Percentiles rank a stretch among this genome's conserved stretches.
These are phyloP conservation scores for Cymbopogon citratus DNA, from an alignment of 176 grass and related monocot genomes.

Conservation along the genomic window DNA sequence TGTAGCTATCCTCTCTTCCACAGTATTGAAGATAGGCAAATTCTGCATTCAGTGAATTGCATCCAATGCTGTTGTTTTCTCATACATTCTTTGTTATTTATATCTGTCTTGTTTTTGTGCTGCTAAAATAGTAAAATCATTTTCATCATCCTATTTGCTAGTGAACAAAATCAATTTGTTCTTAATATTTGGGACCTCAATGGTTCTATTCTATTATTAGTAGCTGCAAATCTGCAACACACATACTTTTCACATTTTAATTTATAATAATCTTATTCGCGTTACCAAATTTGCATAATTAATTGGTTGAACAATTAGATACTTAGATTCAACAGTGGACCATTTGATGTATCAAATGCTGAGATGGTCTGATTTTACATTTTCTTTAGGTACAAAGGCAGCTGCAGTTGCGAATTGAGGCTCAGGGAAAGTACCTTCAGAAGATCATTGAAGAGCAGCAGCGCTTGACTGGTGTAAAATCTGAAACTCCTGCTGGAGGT, in stretches of 20 bases:
- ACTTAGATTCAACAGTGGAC: conserved; percentile 1
- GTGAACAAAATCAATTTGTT: neutral
- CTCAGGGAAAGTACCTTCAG: conserved; percentile 94
- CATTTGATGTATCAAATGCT: neutral
- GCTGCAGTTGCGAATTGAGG: conserved; percentile 90
- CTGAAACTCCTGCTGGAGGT: conserved; percentile 36
- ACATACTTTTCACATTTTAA: neutral
- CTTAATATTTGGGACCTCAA: neutral
- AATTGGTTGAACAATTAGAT: neutral
- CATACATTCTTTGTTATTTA: neutral
- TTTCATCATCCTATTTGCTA: neutral
- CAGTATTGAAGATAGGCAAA: neutral
- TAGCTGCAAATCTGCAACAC: neutral
- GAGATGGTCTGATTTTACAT: neutral
- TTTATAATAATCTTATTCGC: neutral
- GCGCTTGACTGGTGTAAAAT: conserved; percentile 38
- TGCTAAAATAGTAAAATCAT: neutral
- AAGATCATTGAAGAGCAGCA: conserved; percentile 99
- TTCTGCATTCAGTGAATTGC: neutral
- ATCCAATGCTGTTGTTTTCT: neutral
- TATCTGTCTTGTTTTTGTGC: neutral
- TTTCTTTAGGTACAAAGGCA: conserved; percentile 87
- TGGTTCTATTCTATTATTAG: neutral
- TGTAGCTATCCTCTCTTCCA: neutral
- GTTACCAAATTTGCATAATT: neutral